Evolutionary conservation across 345 rosid species (phyloP), one percentile per base, ranked within the genome.

Genomic region (Linum trigynum): DNA sequence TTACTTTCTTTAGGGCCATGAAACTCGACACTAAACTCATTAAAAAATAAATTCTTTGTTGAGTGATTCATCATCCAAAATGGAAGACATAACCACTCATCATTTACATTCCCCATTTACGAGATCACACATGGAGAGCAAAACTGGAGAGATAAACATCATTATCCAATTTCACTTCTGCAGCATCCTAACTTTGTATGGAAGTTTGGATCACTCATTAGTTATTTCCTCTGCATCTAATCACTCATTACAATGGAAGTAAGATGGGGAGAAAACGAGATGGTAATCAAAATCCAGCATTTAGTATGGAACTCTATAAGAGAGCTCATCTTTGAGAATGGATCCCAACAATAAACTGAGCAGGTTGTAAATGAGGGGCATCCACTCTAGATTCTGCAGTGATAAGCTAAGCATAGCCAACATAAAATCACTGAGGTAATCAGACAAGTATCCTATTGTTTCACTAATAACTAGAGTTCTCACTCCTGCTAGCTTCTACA

Each of bases 1-100:
- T 12, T 84, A 86, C 89, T 86, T 72, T 81, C 92, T 84, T 86
- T 86, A 5, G 92, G 92, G 45, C 89, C 92, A 72, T 82, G 80
- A 69, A 86, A 84, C 61, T 81, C 85, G 72, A 86, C 87, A n/a
- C n/a, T n/a, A n/a, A n/a, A n/a, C n/a, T n/a, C n/a, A n/a, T n/a
- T n/a, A n/a, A n/a, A n/a, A n/a, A n/a, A n/a, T n/a, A n/a, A n/a
- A n/a, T n/a, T n/a, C n/a, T n/a, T n/a, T n/a, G n/a, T n/a, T n/a
- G n/a, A n/a, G n/a, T n/a, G n/a, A n/a, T n/a, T 17, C 61, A 57
- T 1, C 53, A 48, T 48, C 38, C 61, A 57, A 57, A 57, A 35
- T 57, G 10, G 10, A 17, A 1, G 3, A 57, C 5, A 4, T 57
- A 32, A 32, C 10, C 35, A 57, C 36, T 37, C 36, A 12, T 32